Evolutionary conservation across 768 basidiomycete species (phyloP).

Genomic region (Boletellus ananas): DNA sequence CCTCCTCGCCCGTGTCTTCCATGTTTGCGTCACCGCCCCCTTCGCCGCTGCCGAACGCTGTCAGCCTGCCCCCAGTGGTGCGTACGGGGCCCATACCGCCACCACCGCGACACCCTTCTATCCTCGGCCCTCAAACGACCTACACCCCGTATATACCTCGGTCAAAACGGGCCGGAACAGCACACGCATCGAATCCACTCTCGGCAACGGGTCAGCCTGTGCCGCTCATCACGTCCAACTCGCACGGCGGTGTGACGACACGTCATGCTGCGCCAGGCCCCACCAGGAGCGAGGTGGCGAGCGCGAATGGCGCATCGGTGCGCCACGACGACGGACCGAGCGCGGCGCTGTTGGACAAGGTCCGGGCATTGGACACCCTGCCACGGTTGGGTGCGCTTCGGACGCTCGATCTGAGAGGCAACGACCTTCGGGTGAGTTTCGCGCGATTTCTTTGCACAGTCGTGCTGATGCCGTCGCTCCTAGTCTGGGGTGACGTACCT

Average conservation of each 20-base stretch:
- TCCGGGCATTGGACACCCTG: slow-evolving; percentile 82
- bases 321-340: slow-evolving; percentile 50
- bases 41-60: slow-evolving; percentile 31
- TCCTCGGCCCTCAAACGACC: slow-evolving; percentile 56
- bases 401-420: slow-evolving; percentile 88
- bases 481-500: slow-evolving; percentile 82
- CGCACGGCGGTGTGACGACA: slow-evolving; percentile 50
- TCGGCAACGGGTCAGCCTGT: slow-evolving; percentile 45
- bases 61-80: slow-evolving; percentile 14
- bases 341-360: slow-evolving; percentile 79
- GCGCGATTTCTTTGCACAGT: not conserved
- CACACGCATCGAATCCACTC: slow-evolving; percentile 34
- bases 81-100: slow-evolving; percentile 42
- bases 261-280: slow-evolving; percentile 32
- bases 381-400: slow-evolving; percentile 81
- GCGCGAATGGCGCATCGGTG: slow-evolving; percentile 2
- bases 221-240: slow-evolving; percentile 67
- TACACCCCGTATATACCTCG: slow-evolving; percentile 83
- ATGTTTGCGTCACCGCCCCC: slow-evolving; percentile 31
- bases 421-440: slow-evolving; percentile 79
- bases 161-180: slow-evolving; percentile 40
- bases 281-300: not conserved
- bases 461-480: not conserved
- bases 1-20: slow-evolving; percentile 13
- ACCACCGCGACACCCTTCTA: slow-evolving; percentile 49